Evolutionary conservation across 352 stramenopile species (phyloP), one percentile per base, ranked within the genome.

Genomic region (Pythium periplocum): DNA sequence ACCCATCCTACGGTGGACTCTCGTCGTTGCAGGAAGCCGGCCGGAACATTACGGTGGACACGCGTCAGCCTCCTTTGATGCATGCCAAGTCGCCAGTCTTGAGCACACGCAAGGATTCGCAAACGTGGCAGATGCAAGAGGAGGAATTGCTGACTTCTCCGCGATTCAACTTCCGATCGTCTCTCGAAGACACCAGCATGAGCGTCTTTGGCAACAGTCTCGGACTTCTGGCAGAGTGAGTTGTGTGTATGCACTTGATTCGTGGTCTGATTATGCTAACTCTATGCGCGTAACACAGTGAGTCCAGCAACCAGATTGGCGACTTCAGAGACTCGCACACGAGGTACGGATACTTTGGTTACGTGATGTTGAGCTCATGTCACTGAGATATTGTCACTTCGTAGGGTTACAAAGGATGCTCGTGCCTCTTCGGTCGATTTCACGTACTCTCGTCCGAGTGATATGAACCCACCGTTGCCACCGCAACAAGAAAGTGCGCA

Each of bases 361-460:
- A 54, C 26, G 17, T 26, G 17, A 26, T 26, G 17, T 26, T 26
- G 17, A 26, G 17, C 17, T 26, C 17, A 26, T 26, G 17, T 26
- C 17, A 26, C 17, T 26, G 17, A 26, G 17, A 26, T 26, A 26
- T 26, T 26, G 17, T 26, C 17, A 26, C 17, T 26, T 26, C 17
- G 33, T 43, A 71, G 68, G 30, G 55, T 70, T 30, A 80, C 78
- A 1, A 90, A 90, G 55, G 81, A 91, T 62, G 75, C 68, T 8
- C 76, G 81, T 37, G 81, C 81, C 4, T 87, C 77, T 6, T 91
- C 81, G 6, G 76, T 90, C 32, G 81, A 91, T 67, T 88, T 91
- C 47, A 91, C 78, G 37, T 69, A 83, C 45, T 69, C 52, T 52
- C 74, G 67, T 1, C 66, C 70, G 9, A 52, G 59, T 6, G 71